These are phyloP conservation scores for Dryas alaskensis DNA, from an alignment of 306 rosid genomes.

Conservation along the genomic window DNA sequence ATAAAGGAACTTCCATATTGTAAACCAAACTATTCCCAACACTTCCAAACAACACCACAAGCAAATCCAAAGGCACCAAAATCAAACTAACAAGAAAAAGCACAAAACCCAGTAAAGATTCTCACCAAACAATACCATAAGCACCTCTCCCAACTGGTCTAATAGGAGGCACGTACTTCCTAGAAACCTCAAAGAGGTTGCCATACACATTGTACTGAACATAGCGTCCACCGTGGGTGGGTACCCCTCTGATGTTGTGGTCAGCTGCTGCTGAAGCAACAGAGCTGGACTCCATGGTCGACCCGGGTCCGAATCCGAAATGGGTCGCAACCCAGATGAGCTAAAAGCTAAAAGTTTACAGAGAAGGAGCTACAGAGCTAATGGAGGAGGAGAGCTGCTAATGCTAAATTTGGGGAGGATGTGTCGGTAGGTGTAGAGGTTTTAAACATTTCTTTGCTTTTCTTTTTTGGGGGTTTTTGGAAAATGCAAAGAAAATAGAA, in stretches of 20 bases:
- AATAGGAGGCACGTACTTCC: constrained; percentile 86
- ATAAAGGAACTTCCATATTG: neutral
- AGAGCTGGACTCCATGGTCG: constrained; percentile 38
- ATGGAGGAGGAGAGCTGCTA: constrained; percentile 18
- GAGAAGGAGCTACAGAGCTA: constrained; percentile 5
- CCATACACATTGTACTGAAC: constrained; percentile 85
- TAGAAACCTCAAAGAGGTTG: constrained; percentile 83
- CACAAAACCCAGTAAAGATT: constrained; percentile 9
- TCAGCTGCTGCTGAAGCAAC: constrained; percentile 35
- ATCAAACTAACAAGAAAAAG: constrained; percentile 8
- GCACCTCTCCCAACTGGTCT: constrained; percentile 98
- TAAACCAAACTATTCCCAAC: neutral
- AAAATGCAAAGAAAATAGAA: neutral
- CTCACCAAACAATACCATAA: constrained; percentile 92
- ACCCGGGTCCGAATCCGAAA: constrained; percentile 21
- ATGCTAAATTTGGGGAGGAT: constrained; percentile 19
- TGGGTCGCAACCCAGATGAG: constrained; percentile 27
- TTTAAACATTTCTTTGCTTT: constrained; percentile 26
- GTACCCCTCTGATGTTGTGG: constrained; percentile 50
- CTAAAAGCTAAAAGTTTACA: neutral
- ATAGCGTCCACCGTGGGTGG: constrained; percentile 78
- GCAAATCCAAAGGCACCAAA: neutral
- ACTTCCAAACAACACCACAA: neutral
- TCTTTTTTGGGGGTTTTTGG: neutral
- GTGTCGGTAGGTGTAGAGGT: constrained; percentile 32